Base-by-base conservation (phyloP, 768 basidiomycete genomes). In the Sarcomyxa edulis region DNA sequence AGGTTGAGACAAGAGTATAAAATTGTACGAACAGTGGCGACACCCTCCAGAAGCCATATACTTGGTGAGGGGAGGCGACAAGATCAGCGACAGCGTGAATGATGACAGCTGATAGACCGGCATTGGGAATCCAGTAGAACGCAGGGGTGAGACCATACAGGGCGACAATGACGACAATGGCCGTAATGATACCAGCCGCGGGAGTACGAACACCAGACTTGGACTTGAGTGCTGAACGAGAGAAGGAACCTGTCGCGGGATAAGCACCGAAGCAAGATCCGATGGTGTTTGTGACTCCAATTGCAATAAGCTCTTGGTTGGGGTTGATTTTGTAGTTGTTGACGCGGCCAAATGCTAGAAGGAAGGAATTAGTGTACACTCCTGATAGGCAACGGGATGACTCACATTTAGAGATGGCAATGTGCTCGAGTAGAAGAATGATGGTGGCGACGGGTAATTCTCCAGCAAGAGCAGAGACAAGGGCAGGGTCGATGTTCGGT, bases 121-220 rank as follows among this genome's bases (percentile, higher is more conserved):
- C 84, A 16, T 50, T 78, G 23, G 87, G 88, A 43, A 89, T 90
- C 83, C 84, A 95, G 66, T 72, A 91, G 75, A 94, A 95, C 25
- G 92, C 91, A 16, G 80, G 77, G 0, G 95, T 95, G 28, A 98
- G 72, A 26, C 93, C 95, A 57, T 99, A 99, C 7, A 99, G 66
- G 0, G 96, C 92, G 42, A 97, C 83, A 40, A 98, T 72, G 48
- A 98, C 95, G 31, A 94, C 81, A 25, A 95, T 58, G 19, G 89
- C 84, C 15, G 91, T 85, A 48, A 86, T 55, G 42, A 93, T 71
- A 40, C 96, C 96, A 8, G 88, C 92, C 7, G 83, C 71, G 6
- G 96, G 96, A 2, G 96, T 98, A 37, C 95, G 79, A n/a, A 98
- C 95, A 33, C 96, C 96, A 0, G 90, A 94, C 60, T 95, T 97